Percentiles rank a stretch among this genome's conserved stretches.
Conservation (phyloP, 2,329 filamentous ascomycete genomes). For the Colletotrichum sp. region DNA sequence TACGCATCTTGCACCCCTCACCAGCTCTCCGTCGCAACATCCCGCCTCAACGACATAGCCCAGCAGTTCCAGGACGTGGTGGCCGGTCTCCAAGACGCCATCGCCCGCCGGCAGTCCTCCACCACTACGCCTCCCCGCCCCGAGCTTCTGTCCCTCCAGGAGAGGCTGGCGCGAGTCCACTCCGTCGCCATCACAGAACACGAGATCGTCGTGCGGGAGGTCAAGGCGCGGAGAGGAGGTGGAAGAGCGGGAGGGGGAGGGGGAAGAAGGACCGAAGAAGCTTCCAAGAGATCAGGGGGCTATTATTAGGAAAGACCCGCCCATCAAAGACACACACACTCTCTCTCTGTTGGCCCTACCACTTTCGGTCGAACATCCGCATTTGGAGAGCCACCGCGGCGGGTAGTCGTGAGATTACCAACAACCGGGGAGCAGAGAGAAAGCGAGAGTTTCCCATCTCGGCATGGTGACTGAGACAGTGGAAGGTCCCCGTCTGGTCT, state of each 20-base stretch:
- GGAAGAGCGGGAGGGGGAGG: neutral
- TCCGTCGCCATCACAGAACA: neutral
- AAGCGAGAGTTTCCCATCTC: neutral
- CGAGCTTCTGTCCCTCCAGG: neutral
- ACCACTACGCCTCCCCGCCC: neutral
- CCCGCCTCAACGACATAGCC: neutral
- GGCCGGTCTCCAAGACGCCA: constrained; percentile 31
- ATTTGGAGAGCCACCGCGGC: neutral
- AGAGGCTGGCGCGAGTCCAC: neutral
- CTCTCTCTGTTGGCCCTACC: neutral
- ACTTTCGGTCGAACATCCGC: neutral
- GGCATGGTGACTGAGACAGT: neutral
- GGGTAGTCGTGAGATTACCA: neutral
- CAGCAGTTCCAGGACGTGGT: constrained; percentile 37
- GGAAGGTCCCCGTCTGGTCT: neutral
- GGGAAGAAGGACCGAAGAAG: neutral
- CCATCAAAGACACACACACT: neutral
- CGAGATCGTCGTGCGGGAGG: neutral
- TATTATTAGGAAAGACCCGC: neutral
- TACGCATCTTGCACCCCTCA: neutral
- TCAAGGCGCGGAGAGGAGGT: neutral
- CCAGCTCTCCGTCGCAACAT: neutral
- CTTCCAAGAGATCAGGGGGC: neutral
- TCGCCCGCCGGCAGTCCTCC: neutral
- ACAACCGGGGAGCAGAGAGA: neutral